Conservation (phyloP, 2,329 filamentous ascomycete genomes). For the Aspergillus melleus region DNA sequence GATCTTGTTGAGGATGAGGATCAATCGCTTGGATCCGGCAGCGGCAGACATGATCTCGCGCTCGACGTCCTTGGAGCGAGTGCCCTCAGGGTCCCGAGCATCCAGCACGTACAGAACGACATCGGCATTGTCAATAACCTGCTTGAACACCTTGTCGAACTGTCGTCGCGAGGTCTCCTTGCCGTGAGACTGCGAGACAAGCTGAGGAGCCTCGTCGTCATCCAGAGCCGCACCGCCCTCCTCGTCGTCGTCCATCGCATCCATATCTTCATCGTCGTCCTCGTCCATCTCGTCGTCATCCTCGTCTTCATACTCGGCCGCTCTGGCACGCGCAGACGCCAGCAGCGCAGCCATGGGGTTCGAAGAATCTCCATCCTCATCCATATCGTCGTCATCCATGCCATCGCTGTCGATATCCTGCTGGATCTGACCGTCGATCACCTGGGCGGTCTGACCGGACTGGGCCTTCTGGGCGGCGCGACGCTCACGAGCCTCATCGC, state of each 20-base stretch:
- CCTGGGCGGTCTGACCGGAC: conserved; percentile 33
- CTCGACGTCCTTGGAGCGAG: conserved; percentile 86
- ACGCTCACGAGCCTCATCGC: conserved; percentile 61
- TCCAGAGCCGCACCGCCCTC: conserved; percentile 53
- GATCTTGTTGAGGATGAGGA: conserved; percentile 93
- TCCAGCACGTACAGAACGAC: conserved; percentile 92
- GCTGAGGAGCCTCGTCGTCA: conserved; percentile 52
- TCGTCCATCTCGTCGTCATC: conserved; percentile 48
- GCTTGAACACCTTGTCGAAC: conserved; percentile 95
- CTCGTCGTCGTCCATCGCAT: conserved; percentile 54
- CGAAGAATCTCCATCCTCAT: conserved; percentile 48
- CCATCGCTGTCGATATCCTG: conserved; percentile 50
- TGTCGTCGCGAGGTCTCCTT: conserved; percentile 74
- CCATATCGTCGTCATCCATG: conserved; percentile 50
- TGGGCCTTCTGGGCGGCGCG: conserved; percentile 44
- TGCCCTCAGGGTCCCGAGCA: conserved; percentile 86
- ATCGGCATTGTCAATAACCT: conserved; percentile 84
- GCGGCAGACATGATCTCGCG: conserved; percentile 88
- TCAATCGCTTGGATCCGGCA: conserved; percentile 78
- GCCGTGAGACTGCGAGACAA: conserved; percentile 28
- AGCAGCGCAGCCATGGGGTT: conserved; percentile 50
- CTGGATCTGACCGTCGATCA: conserved; percentile 27
- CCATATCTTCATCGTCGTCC: conserved; percentile 52
- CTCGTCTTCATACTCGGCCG: conserved; percentile 47
- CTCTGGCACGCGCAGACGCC: conserved; percentile 45